A percentile compares a stretch with the other conserved stretches of the same genome.
Conservation (phyloP, 768 basidiomycete genomes). For the Tylopilus sp. region DNA sequence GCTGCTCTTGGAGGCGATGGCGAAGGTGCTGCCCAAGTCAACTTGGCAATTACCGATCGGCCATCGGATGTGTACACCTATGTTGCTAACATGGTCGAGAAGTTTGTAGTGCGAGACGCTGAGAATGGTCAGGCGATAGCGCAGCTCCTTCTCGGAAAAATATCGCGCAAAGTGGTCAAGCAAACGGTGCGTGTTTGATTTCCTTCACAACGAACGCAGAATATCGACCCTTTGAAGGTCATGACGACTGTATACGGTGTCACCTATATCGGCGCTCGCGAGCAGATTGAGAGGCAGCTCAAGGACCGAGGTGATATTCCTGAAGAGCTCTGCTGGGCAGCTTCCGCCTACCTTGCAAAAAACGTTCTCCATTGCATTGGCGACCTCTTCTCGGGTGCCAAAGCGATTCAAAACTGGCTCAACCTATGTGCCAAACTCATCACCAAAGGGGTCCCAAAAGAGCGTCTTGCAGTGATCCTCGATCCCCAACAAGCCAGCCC, state of each 20-base stretch:
- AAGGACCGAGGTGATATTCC: constrained; percentile 70
- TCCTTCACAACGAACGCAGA: background rate
- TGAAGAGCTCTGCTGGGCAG: constrained; percentile 67
- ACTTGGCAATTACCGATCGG: constrained; percentile 75
- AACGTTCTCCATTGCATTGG: constrained; percentile 80
- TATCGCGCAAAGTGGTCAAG: constrained; percentile 94
- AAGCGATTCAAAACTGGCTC: constrained; percentile 89
- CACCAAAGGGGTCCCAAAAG: constrained; percentile 77
- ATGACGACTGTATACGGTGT: constrained; percentile 99
- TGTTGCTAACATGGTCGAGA: constrained; percentile 84
- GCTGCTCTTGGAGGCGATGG: constrained; percentile 94
- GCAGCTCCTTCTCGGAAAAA: constrained; percentile 62
- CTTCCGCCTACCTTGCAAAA: constrained; percentile 78
- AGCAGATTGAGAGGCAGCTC: constrained; percentile 91
- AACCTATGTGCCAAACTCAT: constrained; percentile 80
- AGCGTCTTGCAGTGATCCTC: constrained; percentile 51
- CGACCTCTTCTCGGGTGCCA: constrained; percentile 90
- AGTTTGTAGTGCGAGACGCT: constrained; percentile 54
- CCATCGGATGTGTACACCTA: constrained; percentile 96
- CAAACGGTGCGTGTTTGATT: constrained; percentile 65
- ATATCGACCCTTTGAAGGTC: constrained; percentile 44
- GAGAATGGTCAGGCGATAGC: constrained; percentile 53
- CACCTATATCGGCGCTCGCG: constrained; percentile 90
- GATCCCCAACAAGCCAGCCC: constrained; percentile 8
- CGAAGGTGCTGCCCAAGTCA: constrained; percentile 88